Evolutionary conservation across 331 rosid genomes (phyloP).

Genomic region (Spiraea crenata): DNA sequence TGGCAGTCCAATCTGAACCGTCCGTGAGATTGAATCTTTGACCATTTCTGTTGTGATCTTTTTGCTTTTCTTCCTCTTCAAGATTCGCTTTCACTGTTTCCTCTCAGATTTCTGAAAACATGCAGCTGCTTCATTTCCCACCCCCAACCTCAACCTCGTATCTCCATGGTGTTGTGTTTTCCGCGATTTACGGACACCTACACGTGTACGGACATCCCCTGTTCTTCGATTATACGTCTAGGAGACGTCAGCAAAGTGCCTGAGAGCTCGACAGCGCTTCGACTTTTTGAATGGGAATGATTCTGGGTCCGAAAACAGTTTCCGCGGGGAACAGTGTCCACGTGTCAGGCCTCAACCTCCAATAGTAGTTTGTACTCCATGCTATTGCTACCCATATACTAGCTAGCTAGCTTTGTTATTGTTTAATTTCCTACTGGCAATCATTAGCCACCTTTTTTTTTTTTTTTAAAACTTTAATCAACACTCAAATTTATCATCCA

Average conservation of each 20-base stretch:
- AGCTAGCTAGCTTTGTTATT: constrained; percentile 4
- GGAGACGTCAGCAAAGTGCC: background rate
- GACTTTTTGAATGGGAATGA: background rate
- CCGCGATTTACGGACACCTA: constrained; percentile 10
- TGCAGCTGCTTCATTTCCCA: background rate
- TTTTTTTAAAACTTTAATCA: too few species aligned
- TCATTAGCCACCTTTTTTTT: background rate
- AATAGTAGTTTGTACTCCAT: constrained; percentile 1
- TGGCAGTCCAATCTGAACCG: constrained; percentile 35
- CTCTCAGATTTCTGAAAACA: background rate
- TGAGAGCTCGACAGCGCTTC: background rate
- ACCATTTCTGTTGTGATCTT: constrained; percentile 5
- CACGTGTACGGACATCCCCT: background rate
- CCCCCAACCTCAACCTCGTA: constrained; percentile 25
- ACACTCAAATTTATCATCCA: too few species aligned
- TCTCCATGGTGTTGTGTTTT: background rate
- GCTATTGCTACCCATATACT: too few species aligned
- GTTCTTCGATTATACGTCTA: background rate
- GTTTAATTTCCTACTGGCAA: background rate
- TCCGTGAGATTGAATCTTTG: constrained; percentile 37
- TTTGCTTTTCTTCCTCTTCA: background rate
- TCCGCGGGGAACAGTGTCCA: constrained; percentile 29
- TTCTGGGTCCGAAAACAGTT: too few species aligned
- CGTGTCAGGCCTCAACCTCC: constrained; percentile 23
- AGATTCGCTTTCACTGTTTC: constrained; percentile 35